phyloP scores from a whole-genome alignment of 306 rosid genomes.

The Begonia loranthoides region DNA sequence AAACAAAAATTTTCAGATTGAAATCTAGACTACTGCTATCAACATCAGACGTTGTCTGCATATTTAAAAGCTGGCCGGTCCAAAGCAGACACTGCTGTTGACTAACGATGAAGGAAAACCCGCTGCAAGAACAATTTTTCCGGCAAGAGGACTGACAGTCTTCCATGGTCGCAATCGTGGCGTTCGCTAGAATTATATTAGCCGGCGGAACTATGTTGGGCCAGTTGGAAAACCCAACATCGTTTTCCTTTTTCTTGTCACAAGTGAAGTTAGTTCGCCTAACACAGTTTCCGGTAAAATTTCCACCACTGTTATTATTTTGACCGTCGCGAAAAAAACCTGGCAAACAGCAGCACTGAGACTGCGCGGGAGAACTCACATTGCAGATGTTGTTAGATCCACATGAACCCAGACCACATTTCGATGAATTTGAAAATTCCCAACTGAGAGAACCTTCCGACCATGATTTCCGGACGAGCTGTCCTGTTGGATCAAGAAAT shows the following conservation, averaged over 20 bases:
- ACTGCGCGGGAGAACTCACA: neutral
- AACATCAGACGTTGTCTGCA: neutral
- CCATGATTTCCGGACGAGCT: neutral
- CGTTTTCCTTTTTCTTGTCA: neutral
- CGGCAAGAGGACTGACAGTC: neutral
- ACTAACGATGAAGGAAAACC: neutral
- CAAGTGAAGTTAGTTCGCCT: neutral
- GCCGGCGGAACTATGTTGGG: neutral
- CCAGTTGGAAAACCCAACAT: neutral
- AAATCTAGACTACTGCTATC: neutral
- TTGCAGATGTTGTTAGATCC: neutral
- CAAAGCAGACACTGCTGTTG: neutral
- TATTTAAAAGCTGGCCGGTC: neutral
- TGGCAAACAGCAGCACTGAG: neutral
- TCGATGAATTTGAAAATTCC: neutral
- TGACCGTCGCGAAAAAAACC: neutral
- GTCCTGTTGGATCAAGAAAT: neutral
- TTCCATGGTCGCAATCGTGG: neutral
- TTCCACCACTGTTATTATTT: neutral
- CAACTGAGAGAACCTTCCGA: neutral
- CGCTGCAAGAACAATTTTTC: neutral
- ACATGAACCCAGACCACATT: neutral
- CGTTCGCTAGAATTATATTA: neutral
- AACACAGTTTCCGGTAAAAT: neutral
- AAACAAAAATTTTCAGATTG: neutral